Base-by-base conservation (phyloP, 2,329 filamentous ascomycete genomes). In the Bertia moriformis region DNA sequence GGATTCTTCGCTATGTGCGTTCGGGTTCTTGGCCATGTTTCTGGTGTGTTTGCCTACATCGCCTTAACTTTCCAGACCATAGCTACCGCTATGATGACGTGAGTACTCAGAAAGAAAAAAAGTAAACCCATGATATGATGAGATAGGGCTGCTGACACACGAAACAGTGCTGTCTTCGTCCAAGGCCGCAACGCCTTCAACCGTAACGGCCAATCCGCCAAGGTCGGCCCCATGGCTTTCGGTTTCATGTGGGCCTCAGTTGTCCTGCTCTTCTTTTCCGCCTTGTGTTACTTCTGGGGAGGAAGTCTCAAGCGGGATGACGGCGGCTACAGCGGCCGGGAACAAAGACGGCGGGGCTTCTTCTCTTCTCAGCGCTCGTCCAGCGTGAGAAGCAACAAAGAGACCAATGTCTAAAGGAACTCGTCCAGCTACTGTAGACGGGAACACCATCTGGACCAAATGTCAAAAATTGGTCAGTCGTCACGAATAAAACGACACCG, bases 231-330 rank as follows among this genome's bases (percentile, higher is more conserved):
- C 38, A 72, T 77, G 49, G 66, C 71, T 18, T 73, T 71, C 51
- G 74, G 57, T 17, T 78, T 78, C 55, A 71, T 74, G 53, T 79
- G 74, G 74, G 65, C 68, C 2, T 60, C 73, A 2, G 59, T 69
- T 18, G 67, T 61, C 18, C 67, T 62, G 48, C 67, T 69, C 49
- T 58, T 77, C 49, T 46, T 78, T 39, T 62, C 71, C 1, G 69
- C 65, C 17, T 42, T 78, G 27, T 50, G 75, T 40, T 75, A 75
- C 61, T 78, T 71, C 54, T 49, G 69, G 17, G 61, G 58, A 15
- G 62, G 62, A 30, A 47, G 41, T 3, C 7, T 53, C n/a, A 51
- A 51, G 20, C 42, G 47, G 3, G 52, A 49, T 40, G 52, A 55
- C 4, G 29, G 37, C 19, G 57, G 57, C 19, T 59, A 59, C 43